These are phyloP conservation scores for Eucommia ulmoides DNA, from an alignment of 257 asterid species.

Conservation along the genomic window DNA sequence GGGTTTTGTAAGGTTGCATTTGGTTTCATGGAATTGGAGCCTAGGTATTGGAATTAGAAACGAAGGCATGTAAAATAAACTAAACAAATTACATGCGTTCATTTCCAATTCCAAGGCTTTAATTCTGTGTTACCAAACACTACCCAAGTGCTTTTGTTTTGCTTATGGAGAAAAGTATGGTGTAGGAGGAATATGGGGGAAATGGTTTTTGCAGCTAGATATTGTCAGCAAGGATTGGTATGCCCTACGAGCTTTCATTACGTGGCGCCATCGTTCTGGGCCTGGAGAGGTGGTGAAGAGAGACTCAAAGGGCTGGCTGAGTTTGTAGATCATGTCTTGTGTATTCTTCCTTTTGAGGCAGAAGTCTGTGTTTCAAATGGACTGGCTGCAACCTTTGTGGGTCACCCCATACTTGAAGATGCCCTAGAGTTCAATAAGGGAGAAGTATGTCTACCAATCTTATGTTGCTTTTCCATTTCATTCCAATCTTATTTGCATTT, in stretches of 20 bases:
- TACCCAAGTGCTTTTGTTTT: slow-evolving; percentile 4
- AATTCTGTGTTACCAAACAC: no score
- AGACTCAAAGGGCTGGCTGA: slow-evolving; percentile 60
- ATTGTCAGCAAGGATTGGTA: slow-evolving; percentile 25
- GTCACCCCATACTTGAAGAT: slow-evolving; percentile 94
- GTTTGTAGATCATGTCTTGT: slow-evolving; percentile 77
- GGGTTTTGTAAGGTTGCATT: slow-evolving; percentile 3
- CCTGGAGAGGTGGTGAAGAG: slow-evolving; percentile 94
- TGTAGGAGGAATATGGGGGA: slow-evolving; percentile 29
- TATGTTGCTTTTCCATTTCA: neutral
- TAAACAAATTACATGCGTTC: no score
- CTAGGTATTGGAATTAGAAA: no score
- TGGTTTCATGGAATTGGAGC: neutral
- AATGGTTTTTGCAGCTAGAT: slow-evolving; percentile 65
- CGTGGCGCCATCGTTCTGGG: slow-evolving; percentile 98
- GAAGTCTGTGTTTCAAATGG: slow-evolving; percentile 63
- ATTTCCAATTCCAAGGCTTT: no score
- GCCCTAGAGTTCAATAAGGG: slow-evolving; percentile 45
- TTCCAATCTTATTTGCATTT: slow-evolving; percentile 2
- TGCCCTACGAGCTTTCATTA: slow-evolving; percentile 77
- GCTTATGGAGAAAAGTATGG: slow-evolving; percentile 24
- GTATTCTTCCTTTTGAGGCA: slow-evolving; percentile 95
- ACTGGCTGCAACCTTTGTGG: slow-evolving; percentile 78
- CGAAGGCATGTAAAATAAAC: no score
- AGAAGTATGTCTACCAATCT: neutral